Base-by-base conservation (phyloP, 805 yeast species). In the Schwanniomyces occidentalis region DNA sequence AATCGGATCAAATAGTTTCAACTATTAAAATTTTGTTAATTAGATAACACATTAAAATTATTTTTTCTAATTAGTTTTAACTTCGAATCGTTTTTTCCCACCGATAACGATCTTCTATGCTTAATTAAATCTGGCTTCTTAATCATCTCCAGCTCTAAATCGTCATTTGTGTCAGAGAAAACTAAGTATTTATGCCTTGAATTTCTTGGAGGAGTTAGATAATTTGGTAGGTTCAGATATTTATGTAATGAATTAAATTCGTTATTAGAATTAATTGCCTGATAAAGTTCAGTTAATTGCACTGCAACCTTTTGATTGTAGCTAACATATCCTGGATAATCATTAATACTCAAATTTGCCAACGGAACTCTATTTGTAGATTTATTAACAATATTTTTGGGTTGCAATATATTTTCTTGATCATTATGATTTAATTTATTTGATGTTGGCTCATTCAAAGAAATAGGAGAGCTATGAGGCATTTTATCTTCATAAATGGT, bases 341-440 rank as follows among this genome's bases (percentile, higher is more conserved):
- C 54, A 20, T 41, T 40, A n/a, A 61, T 55, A 37, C 45, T 48
- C 36, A 64, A 51, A 24, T 50, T 52, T 12, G 49, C 44, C 42
- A 64, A 54, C 2, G 67, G 63, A 10, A 16, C 26, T 42, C 71
- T 51, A 15, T 31, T 9, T 2, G 27, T 17, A 8, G 38, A 16
- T 12, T 24, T 10, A 14, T 28, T 27, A 17, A 27, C 20, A 34
- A 21, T 34, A 39, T 24, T 37, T 30, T 53, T 54, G 7, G 69
- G 68, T 44, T 59, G 69, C 40, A 64, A 51, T 28, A 64, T 54
- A 43, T 68, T 68, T 41, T 68, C 73, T 50, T 68, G 71, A 43
- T 68, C 71, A 35, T 53, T 52, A 40, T 60, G 57, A 38, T 52
- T 52, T 16, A 37, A 46, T 25, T 42, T 48, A 40, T 54, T 56